phyloP scores from a whole-genome alignment of 495 filamentous ascomycete species.

The Penicillium cataractarum region DNA sequence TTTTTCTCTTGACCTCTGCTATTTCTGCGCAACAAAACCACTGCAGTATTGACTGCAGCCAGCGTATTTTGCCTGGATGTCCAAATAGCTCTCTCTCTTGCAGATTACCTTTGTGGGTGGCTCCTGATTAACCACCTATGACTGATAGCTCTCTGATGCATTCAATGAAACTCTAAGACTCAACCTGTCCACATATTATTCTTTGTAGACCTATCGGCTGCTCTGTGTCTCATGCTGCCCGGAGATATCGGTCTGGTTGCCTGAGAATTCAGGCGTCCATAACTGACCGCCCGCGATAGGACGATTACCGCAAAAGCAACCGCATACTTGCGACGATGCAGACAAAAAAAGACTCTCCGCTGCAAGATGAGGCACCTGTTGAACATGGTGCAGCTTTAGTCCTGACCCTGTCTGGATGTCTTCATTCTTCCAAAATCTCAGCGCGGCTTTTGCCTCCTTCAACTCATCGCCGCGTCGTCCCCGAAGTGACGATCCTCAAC shows the following conservation, averaged over 20 bases:
- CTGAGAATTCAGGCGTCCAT: conserved; percentile 10
- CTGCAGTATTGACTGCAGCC: conserved; percentile 20
- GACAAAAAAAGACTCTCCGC: conserved; percentile 11
- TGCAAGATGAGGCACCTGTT: conserved; percentile 20
- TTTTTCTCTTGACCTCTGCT: conserved; percentile 17
- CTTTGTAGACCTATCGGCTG: background rate
- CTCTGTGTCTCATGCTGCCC: background rate
- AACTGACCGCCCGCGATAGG: conserved; percentile 35
- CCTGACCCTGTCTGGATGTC: conserved; percentile 17
- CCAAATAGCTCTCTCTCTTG: conserved; percentile 11
- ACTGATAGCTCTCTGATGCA: conserved; percentile 2
- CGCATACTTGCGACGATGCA: conserved; percentile 6
- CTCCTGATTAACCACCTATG: conserved; percentile 17
- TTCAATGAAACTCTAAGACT: conserved; percentile 7
- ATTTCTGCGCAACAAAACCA: conserved; percentile 13
- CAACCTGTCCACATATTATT: background rate
- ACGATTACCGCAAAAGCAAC: conserved; percentile 27
- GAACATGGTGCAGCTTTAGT: conserved; percentile 18
- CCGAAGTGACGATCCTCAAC: conserved; percentile 23
- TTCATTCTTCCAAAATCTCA: background rate
- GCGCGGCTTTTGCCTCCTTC: background rate
- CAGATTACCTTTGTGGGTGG: conserved; percentile 13
- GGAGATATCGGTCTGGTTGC: background rate
- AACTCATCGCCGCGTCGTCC: conserved; percentile 19
- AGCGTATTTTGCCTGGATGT: conserved; percentile 14